A percentile compares a stretch with the other conserved stretches of the same genome.
These are phyloP conservation scores for Trifolium subterraneum DNA, from an alignment of 306 rosid species.

Conservation along the genomic window DNA sequence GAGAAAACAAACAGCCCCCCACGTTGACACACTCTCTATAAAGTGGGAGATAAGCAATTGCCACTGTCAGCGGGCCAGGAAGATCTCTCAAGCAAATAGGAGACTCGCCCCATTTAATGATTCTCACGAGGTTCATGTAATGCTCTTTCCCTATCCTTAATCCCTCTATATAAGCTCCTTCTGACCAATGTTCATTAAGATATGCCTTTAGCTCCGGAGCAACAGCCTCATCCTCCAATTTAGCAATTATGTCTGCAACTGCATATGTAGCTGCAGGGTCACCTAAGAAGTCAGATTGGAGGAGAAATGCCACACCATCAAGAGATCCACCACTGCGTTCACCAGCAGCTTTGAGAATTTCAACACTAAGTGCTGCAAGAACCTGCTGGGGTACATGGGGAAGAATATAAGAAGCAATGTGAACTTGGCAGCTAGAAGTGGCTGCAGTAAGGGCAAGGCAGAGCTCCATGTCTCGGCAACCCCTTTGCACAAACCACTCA, in stretches of 20 bases:
- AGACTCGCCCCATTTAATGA: slow-evolving; percentile 76
- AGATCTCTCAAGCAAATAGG: slow-evolving; percentile 82
- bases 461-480: slow-evolving; percentile 90
- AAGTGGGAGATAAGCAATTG: slow-evolving; percentile 82
- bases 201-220: slow-evolving; percentile 74
- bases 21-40: slow-evolving; percentile 76
- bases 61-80: slow-evolving; percentile 69
- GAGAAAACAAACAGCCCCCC: slow-evolving; percentile 76
- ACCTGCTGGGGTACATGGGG: slow-evolving; percentile 86
- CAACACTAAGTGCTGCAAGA: slow-evolving; percentile 77
- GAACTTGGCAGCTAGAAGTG: slow-evolving; percentile 89
- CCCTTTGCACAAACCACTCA: slow-evolving; percentile 89
- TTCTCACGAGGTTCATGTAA: slow-evolving; percentile 69
- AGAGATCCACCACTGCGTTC: slow-evolving; percentile 85
- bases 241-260: slow-evolving; percentile 79
- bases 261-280: slow-evolving; percentile 85
- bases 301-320: slow-evolving; percentile 86
- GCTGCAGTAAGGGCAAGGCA: slow-evolving; percentile 96
- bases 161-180: slow-evolving; percentile 70
- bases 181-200: slow-evolving; percentile 83
- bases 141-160: slow-evolving; percentile 68
- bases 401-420: slow-evolving; percentile 73
- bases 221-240: slow-evolving; percentile 69
- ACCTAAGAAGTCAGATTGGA: slow-evolving; percentile 79
- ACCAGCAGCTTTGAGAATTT: slow-evolving; percentile 89